These are phyloP conservation scores for Heterobasidion occidentale DNA, from an alignment of 1,284 basidiomycete genomes.

Conservation along the genomic window DNA sequence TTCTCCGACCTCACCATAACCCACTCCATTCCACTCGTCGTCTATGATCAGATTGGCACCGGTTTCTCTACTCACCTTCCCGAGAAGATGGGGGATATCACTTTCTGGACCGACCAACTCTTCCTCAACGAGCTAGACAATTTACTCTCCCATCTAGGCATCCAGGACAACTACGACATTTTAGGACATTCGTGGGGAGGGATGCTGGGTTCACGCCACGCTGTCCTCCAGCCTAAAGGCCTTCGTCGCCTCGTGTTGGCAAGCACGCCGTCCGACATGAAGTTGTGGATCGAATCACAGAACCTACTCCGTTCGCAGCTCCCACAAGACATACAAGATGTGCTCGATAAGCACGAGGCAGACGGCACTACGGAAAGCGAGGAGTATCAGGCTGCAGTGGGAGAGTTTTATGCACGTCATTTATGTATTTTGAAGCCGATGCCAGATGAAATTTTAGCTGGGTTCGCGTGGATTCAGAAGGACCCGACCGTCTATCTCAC, in stretches of 20 bases:
- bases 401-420: conserved; percentile 17
- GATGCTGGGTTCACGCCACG: conserved; percentile 27
- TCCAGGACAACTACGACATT: conserved; percentile 30
- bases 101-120: conserved; percentile 39
- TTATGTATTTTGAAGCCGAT: conserved; percentile 17
- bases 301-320: neutral
- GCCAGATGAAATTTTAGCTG: conserved; percentile 14
- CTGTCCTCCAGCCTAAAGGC: conserved; percentile 22
- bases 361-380: neutral
- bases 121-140: conserved; percentile 44
- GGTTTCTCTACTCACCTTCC: conserved; percentile 32
- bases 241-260: conserved; percentile 27
- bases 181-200: conserved; percentile 44
- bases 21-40: conserved; percentile 26
- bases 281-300: neutral
- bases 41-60: conserved; percentile 42
- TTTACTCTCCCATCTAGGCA: conserved; percentile 28
- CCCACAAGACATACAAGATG: neutral
- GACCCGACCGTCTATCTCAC: conserved; percentile 20
- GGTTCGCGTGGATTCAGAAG: conserved; percentile 11
- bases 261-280: conserved; percentile 18
- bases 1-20: conserved; percentile 16
- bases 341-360: neutral
- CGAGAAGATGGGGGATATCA: conserved; percentile 18
- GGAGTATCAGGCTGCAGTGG: conserved; percentile 9